Evolutionary conservation across 768 basidiomycete genomes (phyloP).

Genomic region (Piloderma croceum): DNA sequence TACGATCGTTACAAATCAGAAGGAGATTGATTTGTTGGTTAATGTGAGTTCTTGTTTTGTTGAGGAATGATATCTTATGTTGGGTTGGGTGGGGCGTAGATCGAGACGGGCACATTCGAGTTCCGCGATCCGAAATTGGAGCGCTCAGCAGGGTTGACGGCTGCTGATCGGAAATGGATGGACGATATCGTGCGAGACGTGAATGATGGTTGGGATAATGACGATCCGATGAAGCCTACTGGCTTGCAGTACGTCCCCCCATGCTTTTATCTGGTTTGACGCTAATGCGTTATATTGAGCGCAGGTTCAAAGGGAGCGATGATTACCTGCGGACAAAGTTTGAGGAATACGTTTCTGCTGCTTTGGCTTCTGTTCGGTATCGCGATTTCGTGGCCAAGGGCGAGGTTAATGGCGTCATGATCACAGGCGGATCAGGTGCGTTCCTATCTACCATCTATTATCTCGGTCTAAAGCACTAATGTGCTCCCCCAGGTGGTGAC

Average conservation of each 20-base stretch:
- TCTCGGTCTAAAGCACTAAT: slow-evolving; percentile 20
- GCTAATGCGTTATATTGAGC: slow-evolving; percentile 5
- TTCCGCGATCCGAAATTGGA: slow-evolving; percentile 82
- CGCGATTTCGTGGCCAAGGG: slow-evolving; percentile 76
- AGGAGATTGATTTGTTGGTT: slow-evolving; percentile 85
- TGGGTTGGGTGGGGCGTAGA: slow-evolving; percentile 36
- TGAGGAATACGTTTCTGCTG: slow-evolving; percentile 90
- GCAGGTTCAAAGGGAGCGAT: slow-evolving; percentile 94
- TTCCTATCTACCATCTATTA: not conserved
- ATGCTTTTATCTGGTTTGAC: not conserved
- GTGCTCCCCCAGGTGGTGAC: slow-evolving; percentile 39
- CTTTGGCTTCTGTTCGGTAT: slow-evolving; percentile 85
- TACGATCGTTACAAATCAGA: slow-evolving; percentile 88
- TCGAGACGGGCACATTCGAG: slow-evolving; percentile 81
- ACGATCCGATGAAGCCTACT: slow-evolving; percentile 48
- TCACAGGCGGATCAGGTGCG: slow-evolving; percentile 56
- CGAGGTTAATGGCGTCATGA: slow-evolving; percentile 56
- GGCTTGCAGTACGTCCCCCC: slow-evolving; percentile 57
- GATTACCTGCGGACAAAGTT: slow-evolving; percentile 86
- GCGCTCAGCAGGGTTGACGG: slow-evolving; percentile 69
- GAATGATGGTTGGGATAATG: slow-evolving; percentile 71
- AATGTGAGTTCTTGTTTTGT: slow-evolving; percentile 49
- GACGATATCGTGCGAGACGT: slow-evolving; percentile 89
- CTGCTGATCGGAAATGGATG: slow-evolving; percentile 97
- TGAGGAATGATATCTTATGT: not conserved